phyloP scores from a whole-genome alignment of 2,329 filamentous ascomycete genomes.

The Pezicula radicicola region DNA sequence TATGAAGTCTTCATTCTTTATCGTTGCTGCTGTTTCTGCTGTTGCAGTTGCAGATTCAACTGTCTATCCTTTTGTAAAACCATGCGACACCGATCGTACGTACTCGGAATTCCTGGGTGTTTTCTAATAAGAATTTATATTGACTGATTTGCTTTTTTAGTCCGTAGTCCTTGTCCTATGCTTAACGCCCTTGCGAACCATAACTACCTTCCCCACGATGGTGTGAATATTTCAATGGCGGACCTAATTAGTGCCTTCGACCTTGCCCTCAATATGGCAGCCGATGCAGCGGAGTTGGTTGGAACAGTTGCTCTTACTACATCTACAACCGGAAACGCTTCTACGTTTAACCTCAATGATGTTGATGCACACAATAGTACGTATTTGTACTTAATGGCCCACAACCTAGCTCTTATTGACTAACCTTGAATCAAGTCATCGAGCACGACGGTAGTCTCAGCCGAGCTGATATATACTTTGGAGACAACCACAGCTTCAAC shows the following conservation, averaged over 20 bases:
- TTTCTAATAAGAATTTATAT: background rate
- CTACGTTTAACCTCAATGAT: conserved; percentile 10
- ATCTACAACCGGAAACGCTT: conserved; percentile 3
- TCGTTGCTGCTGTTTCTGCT: background rate
- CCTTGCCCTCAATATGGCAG: conserved; percentile 5
- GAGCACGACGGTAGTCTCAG: conserved; percentile 9
- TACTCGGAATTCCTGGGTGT: background rate
- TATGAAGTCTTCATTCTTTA: background rate
- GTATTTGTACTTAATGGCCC: background rate
- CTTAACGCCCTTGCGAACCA: conserved; percentile 39
- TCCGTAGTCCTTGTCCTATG: conserved; percentile 31
- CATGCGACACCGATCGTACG: background rate
- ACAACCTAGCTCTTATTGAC: background rate
- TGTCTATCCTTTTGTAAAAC: background rate
- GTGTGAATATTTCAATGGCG: conserved; percentile 28
- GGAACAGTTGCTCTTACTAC: conserved; percentile 3
- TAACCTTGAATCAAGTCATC: conserved; percentile 1
- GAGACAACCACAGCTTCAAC: conserved; percentile 11
- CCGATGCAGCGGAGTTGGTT: conserved; percentile 5
- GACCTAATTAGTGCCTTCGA: conserved; percentile 4
- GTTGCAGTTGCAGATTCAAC: background rate
- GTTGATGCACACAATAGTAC: conserved; percentile 6
- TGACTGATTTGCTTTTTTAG: background rate
- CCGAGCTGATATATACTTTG: conserved; percentile 8
- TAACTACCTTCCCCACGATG: conserved; percentile 36